Conservation (phyloP, 257 asterid species). For the Fraxinus cuspidata region DNA sequence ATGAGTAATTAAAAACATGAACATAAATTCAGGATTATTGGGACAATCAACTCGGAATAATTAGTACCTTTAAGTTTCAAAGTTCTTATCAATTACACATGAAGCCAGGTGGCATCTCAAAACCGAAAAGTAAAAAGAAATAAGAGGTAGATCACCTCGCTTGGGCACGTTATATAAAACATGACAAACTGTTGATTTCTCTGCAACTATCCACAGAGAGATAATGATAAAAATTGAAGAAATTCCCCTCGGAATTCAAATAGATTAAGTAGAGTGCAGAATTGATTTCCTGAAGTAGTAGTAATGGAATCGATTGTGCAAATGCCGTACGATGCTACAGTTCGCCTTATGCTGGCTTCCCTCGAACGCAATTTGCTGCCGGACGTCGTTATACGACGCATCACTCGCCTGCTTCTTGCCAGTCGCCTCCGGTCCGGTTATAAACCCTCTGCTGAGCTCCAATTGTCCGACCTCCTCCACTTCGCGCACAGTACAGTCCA, state of each 20-base stretch:
- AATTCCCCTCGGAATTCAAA: neutral
- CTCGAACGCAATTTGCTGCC: slow-evolving; percentile 85
- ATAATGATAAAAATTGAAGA: neutral
- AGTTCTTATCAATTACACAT: too few relatives aligned
- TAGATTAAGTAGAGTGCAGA: neutral
- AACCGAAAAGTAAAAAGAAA: too few relatives aligned
- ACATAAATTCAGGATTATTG: too few relatives aligned
- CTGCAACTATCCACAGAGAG: too few relatives aligned
- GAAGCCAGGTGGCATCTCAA: too few relatives aligned
- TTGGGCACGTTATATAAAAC: too few relatives aligned
- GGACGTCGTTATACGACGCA: slow-evolving; percentile 74
- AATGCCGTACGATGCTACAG: slow-evolving; percentile 68
- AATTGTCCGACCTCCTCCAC: slow-evolving; percentile 58
- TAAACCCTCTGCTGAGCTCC: slow-evolving; percentile 55
- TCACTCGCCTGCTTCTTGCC: slow-evolving; percentile 73
- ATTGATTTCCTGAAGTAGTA: neutral
- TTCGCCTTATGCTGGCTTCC: slow-evolving; percentile 69
- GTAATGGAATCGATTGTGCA: slow-evolving; percentile 43
- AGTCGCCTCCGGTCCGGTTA: slow-evolving; percentile 80
- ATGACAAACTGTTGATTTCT: neutral
- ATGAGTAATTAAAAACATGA: too few relatives aligned
- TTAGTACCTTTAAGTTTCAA: too few relatives aligned
- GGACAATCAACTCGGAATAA: too few relatives aligned
- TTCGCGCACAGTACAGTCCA: slow-evolving; percentile 56
- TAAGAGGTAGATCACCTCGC: too few relatives aligned